Evolutionary conservation across 352 stramenopile genomes (phyloP).

Genomic region (Globisporangium barbulae): DNA sequence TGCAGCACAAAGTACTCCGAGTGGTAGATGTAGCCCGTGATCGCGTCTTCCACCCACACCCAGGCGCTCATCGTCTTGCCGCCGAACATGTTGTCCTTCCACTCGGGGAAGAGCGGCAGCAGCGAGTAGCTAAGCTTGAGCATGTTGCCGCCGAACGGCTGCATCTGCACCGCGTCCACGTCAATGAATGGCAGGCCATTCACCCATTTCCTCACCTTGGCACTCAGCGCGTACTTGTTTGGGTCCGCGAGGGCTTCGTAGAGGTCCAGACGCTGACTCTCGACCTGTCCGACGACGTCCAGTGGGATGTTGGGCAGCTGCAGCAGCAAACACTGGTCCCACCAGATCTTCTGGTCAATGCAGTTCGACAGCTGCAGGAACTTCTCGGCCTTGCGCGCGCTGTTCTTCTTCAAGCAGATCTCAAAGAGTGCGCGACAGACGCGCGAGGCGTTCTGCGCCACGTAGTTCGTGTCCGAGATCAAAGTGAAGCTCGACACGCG

Average conservation of each 20-base stretch:
- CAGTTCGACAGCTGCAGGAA: constrained; percentile 96
- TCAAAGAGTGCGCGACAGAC: constrained; percentile 99
- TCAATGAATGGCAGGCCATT: constrained; percentile 66
- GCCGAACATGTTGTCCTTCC: constrained; percentile 57
- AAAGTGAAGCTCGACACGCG: constrained; percentile 96
- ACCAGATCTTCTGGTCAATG: constrained; percentile 98
- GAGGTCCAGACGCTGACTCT: constrained; percentile 66
- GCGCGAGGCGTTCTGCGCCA: constrained; percentile 97
- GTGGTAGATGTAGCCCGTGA: constrained; percentile 92
- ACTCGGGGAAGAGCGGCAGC: constrained; percentile 61
- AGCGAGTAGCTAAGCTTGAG: constrained; percentile 89
- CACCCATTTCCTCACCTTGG: constrained; percentile 72
- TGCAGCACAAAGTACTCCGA: constrained; percentile 89
- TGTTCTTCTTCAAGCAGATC: constrained; percentile 94
- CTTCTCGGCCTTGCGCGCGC: constrained; percentile 84
- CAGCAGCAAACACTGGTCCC: constrained; percentile 93
- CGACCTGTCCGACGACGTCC: constrained; percentile 86
- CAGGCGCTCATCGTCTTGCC: constrained; percentile 86
- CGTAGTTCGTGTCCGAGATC: constrained; percentile 99
- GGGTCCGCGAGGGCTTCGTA: constrained; percentile 54
- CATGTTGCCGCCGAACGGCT: constrained; percentile 96
- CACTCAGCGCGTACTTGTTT: constrained; percentile 33
- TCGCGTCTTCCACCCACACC: constrained; percentile 97
- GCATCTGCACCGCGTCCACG: constrained; percentile 68
- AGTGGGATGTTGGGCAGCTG: constrained; percentile 90